A percentile compares a stretch with the other conserved stretches of the same genome.
phyloP scores from a whole-genome alignment of 148 eudicot species.

The Chenopodium quinoa region DNA sequence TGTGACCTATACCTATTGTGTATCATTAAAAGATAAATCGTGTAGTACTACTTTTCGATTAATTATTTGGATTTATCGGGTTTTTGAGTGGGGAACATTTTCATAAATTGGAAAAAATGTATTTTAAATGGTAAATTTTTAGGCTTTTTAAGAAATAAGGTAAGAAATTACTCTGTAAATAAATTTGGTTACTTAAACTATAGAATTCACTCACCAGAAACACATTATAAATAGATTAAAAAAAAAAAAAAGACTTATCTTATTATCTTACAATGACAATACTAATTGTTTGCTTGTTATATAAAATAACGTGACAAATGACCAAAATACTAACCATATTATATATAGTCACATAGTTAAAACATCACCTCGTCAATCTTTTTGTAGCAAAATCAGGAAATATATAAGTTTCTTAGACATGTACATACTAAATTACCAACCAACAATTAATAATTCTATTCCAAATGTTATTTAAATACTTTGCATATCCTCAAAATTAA shows the following conservation, averaged over 20 bases:
- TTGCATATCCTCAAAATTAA: not conserved
- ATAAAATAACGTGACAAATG: not conserved
- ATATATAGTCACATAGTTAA: conserved; percentile 19
- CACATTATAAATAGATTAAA: too few relatives aligned
- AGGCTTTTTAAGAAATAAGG: too few relatives aligned
- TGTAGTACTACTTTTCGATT: too few relatives aligned
- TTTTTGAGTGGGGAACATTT: too few relatives aligned
- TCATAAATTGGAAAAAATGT: too few relatives aligned
- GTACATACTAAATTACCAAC: not conserved
- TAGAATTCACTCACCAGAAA: too few relatives aligned
- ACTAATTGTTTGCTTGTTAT: conserved; percentile 1
- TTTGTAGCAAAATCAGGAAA: not conserved
- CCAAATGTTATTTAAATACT: conserved; percentile 16
- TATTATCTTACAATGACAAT: not conserved
- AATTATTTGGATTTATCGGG: too few relatives aligned
- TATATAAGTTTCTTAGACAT: conserved; percentile 12
- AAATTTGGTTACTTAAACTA: too few relatives aligned
- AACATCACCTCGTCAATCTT: conserved; percentile 21
- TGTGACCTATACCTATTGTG: too few relatives aligned
- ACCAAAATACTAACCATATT: not conserved
- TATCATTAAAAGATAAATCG: too few relatives aligned
- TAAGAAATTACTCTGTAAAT: too few relatives aligned
- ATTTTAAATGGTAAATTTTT: too few relatives aligned
- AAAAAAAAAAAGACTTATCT: not conserved
- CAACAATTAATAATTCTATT: not conserved